Evolutionary conservation across 768 basidiomycete species (phyloP), one percentile per base, ranked within the genome.

Genomic region (Phanerochaete carnosa): DNA sequence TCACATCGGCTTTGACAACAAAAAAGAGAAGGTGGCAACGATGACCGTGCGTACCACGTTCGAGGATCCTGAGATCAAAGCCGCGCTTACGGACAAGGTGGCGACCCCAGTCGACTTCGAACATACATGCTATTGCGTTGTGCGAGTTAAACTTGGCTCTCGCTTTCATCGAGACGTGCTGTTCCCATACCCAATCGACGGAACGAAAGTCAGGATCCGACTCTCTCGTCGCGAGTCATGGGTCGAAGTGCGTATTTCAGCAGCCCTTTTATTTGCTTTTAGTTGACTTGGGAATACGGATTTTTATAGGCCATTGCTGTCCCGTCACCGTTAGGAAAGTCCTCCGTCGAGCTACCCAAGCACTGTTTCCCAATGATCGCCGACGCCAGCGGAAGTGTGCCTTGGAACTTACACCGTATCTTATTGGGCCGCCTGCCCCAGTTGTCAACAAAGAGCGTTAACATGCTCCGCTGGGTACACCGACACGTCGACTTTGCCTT

Each of bases 351-450:
- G 13, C 30, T n/a, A 32, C 9, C 30, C 2, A n/a, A n/a, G 29
- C 28, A 33, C 32, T 29, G 47, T n/a, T 58, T 58, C 47, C 45
- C 47, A 5, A 30, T 58, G 22, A 22, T 22, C 46, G n/a, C 25
- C 13, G 23, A 35, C 25, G 15, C 16, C 2, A 28, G 19, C 16
- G 28, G 9, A 12, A 28, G 8, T n/a, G 32, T 32, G 7, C 33
- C 49, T 1, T 59, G 58, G 58, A 59, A 59, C 28, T 30, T 53
- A 5, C 58, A 59, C 33, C 47, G 58, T 3, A 13, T 59, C 13
- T 45, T 3, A 4, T 30, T 59, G 30, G 49, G 45, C 2, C 33
- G 26, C 8, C 29, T 59, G 11, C 58, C 58, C 43, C 23, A 23
- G 26, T 19, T 59, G 13, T 39, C 37, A 15, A 35, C 33, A 9